These are phyloP conservation scores for Beta vulgaris DNA, from an alignment of 148 eudicot genomes.

Conservation along the genomic window DNA sequence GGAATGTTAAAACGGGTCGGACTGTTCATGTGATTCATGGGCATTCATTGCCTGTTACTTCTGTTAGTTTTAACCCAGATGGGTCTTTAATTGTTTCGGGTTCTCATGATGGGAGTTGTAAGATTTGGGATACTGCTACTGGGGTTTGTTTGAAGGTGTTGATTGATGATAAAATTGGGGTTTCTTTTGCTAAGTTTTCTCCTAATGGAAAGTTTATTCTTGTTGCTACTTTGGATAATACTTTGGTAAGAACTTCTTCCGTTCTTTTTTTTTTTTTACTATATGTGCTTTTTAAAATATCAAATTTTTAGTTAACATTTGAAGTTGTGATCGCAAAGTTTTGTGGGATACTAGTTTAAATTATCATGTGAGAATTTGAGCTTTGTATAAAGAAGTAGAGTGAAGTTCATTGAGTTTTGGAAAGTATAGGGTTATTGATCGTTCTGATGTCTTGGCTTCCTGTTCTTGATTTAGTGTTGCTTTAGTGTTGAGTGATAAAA, in stretches of 20 bases:
- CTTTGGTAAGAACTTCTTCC: conserved; percentile 49
- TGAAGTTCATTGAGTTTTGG: too few relatives aligned
- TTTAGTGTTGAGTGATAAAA: too few relatives aligned
- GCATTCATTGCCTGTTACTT: conserved; percentile 74
- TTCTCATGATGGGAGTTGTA: conserved; percentile 81
- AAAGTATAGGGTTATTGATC: too few relatives aligned
- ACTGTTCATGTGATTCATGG: conserved; percentile 47
- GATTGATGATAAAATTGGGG: conserved; percentile 70
- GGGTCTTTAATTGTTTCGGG: conserved; percentile 78
- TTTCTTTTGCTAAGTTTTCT: conserved; percentile 81
- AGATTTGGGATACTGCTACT: conserved; percentile 73
- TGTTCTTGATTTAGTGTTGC: too few relatives aligned
- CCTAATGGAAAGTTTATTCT: conserved; percentile 95
- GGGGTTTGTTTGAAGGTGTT: conserved; percentile 60
- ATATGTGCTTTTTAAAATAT: too few relatives aligned
- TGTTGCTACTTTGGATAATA: conserved; percentile 69
- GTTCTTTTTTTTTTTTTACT: background rate
- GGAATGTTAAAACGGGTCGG: conserved; percentile 82
- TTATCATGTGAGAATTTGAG: too few relatives aligned
- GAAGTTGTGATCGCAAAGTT: too few relatives aligned
- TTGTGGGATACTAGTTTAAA: too few relatives aligned
- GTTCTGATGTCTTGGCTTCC: too few relatives aligned
- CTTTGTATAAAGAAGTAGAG: too few relatives aligned
- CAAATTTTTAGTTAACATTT: too few relatives aligned
- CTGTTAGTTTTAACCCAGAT: conserved; percentile 75